These are phyloP conservation scores for Leucocoprinus gongylophorus DNA, from an alignment of 1,284 basidiomycete genomes.

Conservation along the genomic window DNA sequence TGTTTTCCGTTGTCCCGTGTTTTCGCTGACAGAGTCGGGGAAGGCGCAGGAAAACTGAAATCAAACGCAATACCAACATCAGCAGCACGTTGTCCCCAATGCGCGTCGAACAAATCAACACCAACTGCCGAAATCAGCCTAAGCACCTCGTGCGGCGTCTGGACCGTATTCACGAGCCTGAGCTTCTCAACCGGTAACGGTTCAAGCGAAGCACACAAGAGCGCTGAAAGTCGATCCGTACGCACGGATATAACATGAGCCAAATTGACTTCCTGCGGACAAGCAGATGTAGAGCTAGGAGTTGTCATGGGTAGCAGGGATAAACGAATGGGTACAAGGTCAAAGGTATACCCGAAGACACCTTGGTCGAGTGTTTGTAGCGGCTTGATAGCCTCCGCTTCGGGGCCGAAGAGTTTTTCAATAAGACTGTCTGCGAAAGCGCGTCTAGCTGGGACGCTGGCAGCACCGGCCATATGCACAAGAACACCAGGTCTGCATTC, in stretches of 20 bases:
- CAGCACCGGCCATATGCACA: conserved; percentile 62
- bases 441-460: conserved; percentile 45
- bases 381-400: conserved; percentile 46
- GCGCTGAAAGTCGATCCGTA: conserved; percentile 23
- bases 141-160: conserved; percentile 70
- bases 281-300: conserved; percentile 1
- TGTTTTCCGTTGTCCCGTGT: conserved; percentile 22
- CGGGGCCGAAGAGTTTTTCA: conserved; percentile 50
- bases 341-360: conserved; percentile 59
- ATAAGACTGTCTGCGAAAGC: conserved; percentile 55
- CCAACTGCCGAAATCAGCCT: conserved; percentile 56
- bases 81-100: conserved; percentile 61
- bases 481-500: conserved; percentile 33
- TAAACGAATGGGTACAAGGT: conserved; percentile 51
- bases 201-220: conserved; percentile 54
- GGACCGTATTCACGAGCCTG: conserved; percentile 50
- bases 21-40: conserved; percentile 8
- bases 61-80: conserved; percentile 67
- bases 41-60: conserved; percentile 60
- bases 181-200: conserved; percentile 48
- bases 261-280: conserved; percentile 7
- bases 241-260: conserved; percentile 11
- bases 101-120: conserved; percentile 66
- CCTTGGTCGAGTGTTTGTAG: conserved; percentile 57
- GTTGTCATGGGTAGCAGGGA: conserved; percentile 18